Evolutionary conservation across 2,329 filamentous ascomycete genomes (phyloP), one percentile per base, ranked within the genome.

Genomic region (Leptodontidium sp.): DNA sequence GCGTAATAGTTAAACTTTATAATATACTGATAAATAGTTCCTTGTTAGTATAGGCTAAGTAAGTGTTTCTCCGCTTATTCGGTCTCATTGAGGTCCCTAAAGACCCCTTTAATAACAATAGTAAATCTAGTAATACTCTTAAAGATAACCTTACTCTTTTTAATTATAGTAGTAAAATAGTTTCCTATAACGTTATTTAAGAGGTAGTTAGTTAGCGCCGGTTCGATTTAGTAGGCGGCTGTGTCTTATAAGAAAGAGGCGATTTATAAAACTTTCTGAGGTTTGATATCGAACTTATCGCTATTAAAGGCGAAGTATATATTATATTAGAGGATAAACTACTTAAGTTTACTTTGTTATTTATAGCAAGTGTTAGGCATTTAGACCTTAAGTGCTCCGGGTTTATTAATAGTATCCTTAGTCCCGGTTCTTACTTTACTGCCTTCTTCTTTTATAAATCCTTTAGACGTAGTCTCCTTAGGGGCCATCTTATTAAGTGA

Each of bases 301-400:
- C 17, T 32, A 26, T 55, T 55, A 55, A 55, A 55, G 5, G 52
- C 29, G 2, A 55, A 17, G 26, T 55, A 55, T 55, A 55, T 55
- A 4, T 55, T 4, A n/a, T 55, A 55, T n/a, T 55, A 55, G 9
- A 32, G 24, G 6, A 55, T 55, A 17, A 55, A 55, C 8, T 55
- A 14, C 12, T 7, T 17, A 1, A 55, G 15, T 4, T 55, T 55
- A 17, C 11, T 32, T 5, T 5, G 21, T 50, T 50, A 12, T 1
- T 26, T 50, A 26, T 50, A 50, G 24, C 9, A 50, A 26, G 6
- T 50, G 11, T 50, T 26, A 8, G 45, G 45, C 8, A 17, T 17
- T 17, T 45, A 14, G 15, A 45, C 40, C 14, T 45, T 45, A 1
- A 35, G 32, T 35, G 32, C 32, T 45, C 14, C 14, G 6, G 11